Base-by-base conservation (phyloP, 108 stramenopile genomes). In the Aurantiochytrium sp. region DNA sequence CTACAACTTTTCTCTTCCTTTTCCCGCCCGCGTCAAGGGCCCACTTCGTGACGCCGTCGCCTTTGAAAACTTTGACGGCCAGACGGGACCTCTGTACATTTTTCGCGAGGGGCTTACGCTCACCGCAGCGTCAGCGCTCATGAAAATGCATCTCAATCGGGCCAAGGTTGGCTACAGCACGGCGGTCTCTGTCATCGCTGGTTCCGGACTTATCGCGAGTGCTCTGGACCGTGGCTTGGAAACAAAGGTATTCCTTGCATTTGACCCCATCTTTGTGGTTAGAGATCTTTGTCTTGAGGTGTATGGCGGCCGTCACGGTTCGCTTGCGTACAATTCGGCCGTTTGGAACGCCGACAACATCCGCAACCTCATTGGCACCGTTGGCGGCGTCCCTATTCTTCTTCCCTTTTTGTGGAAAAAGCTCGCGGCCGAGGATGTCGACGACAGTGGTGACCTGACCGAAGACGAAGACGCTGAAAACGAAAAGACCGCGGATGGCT, bases 321-420 rank as follows among this genome's bases (percentile, higher is more conserved):
- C 45, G 4, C 28, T 83, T 6, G 6, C 25, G 8, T 21, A 21
- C n/a, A 53, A 83, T 23, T 53, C 49, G 19, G 19, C 76, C 28
- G 76, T 53, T 12, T 83, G 76, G 76, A 83, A 83, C 25, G 25
- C 28, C 25, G 76, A 47, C 25, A 53, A 47, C 76, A 47, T 53
- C 45, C 19, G 51, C 19, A 53, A 83, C 4, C 49, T 83, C 12
- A 47, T 83, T 12, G 49, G 49, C 12, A 25, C 51, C 51, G 28
- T 83, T 23, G 76, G 76, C 5, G 76, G 76, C 51, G 51, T 83
- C 28, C 51, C 76, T 16, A 55, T 83, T 35, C 51, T 83, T 12
- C 45, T 83, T 12, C 76, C 76, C n/a, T 83, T 83, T 83, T 53
- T 83, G 12, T 83, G 76, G 76, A 83, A 83, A 23, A 83, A 83